Conservation (phyloP, 2,329 filamentous ascomycete species). For the Penicillium vulpinum region DNA sequence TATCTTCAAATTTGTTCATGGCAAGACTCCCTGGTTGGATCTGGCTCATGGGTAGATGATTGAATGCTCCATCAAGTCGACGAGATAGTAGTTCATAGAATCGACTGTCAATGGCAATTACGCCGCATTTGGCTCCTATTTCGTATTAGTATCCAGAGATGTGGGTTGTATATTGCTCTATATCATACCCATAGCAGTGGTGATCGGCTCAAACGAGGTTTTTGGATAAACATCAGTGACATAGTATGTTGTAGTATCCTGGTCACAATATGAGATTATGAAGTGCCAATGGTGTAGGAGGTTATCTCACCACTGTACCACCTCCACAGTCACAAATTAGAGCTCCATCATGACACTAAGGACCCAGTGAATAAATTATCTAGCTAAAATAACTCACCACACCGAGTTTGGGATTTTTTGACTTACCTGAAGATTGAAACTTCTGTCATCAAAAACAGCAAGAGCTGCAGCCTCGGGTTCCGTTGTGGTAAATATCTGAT, state of each 20-base stretch:
- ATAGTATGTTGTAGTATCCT: background rate
- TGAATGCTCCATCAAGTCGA: background rate
- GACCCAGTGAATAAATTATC: background rate
- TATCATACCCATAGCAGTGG: background rate
- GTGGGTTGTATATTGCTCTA: background rate
- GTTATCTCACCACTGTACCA: background rate
- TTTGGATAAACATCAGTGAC: background rate
- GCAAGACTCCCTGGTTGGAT: background rate
- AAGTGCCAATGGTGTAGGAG: background rate
- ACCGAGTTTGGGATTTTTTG: background rate
- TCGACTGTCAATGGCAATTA: background rate
- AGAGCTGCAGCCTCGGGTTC: background rate
- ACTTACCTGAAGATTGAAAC: background rate
- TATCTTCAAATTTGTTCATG: background rate
- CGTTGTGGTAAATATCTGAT: background rate
- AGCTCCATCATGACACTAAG: background rate
- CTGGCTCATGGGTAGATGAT: background rate
- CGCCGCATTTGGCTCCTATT: background rate
- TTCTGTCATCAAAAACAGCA: background rate
- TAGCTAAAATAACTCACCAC: background rate
- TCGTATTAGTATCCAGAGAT: background rate
- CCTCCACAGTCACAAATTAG: background rate
- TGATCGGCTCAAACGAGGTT: background rate
- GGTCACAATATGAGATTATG: background rate
- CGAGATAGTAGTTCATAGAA: background rate